These are phyloP conservation scores for Penicillium olsonii DNA, from an alignment of 2,329 filamentous ascomycete species.

Conservation along the genomic window DNA sequence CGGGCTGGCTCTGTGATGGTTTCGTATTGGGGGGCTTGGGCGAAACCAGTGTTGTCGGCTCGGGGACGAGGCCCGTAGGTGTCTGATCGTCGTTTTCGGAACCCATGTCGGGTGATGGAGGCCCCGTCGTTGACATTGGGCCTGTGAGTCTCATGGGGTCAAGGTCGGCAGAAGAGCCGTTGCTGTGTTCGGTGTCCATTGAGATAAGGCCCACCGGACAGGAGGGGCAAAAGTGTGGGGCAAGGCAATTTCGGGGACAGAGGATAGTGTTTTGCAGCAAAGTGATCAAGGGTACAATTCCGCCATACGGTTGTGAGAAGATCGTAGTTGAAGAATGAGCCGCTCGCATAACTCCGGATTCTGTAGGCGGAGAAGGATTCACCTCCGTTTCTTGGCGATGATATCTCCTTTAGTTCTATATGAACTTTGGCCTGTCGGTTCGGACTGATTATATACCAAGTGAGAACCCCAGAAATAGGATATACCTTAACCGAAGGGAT, in stretches of 20 bases:
- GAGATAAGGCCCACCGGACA: slow-evolving; percentile 3
- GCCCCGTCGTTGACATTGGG: slow-evolving; percentile 3
- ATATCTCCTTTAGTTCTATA: too few species aligned
- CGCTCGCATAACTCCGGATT: background rate
- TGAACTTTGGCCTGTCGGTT: too few species aligned
- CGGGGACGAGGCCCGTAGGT: slow-evolving; percentile 4
- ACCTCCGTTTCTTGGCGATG: background rate
- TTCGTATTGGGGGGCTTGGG: slow-evolving; percentile 15
- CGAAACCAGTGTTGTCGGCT: slow-evolving; percentile 4
- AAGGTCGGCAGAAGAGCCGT: slow-evolving; percentile 37
- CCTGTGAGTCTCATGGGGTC: slow-evolving; percentile 33
- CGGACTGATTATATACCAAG: too few species aligned
- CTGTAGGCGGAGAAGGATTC: slow-evolving; percentile 8
- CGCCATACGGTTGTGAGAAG: background rate
- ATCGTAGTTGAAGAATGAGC: background rate
- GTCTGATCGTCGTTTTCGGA: slow-evolving; percentile 15
- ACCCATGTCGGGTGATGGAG: slow-evolving; percentile 10
- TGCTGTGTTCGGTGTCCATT: slow-evolving; percentile 27
- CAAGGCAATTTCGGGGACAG: too few species aligned
- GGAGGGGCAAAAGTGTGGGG: background rate
- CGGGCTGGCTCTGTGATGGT: slow-evolving; percentile 13
- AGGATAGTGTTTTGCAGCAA: too few species aligned
- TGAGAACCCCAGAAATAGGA: too few species aligned
- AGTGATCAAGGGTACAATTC: background rate
- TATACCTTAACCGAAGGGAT: too few species aligned